phyloP scores from a whole-genome alignment of 164 flowering plant species.

The Cinnamomum chago region DNA sequence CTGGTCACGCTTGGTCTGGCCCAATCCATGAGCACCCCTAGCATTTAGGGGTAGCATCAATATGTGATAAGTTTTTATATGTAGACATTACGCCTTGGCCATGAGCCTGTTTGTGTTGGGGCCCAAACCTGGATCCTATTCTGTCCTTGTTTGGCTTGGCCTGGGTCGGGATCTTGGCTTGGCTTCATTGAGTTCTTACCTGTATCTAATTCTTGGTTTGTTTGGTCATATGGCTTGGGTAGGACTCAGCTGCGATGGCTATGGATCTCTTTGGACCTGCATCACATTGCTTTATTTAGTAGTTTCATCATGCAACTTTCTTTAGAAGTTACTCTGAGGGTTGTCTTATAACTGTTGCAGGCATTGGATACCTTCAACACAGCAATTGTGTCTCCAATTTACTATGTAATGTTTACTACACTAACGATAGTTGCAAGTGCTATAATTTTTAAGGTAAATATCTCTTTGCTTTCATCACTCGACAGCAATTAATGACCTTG shows the following conservation, averaged over 20 bases:
- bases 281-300: neutral
- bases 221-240: no score
- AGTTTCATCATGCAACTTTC: neutral
- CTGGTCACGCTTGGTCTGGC: no score
- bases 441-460: constrained; percentile 86
- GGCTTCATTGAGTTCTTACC: neutral
- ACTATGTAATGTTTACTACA: constrained; percentile 93
- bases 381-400: constrained; percentile 90
- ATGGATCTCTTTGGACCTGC: neutral
- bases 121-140: no score
- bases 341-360: constrained; percentile 31
- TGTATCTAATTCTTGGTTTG: neutral
- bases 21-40: no score
- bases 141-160: neutral
- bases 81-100: no score
- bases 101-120: no score
- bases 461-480: neutral
- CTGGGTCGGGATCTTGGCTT: neutral
- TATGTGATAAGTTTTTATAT: no score
- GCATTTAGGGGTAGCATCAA: no score
- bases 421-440: constrained; percentile 84
- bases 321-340: neutral
- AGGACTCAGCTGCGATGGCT: no score
- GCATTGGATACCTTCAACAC: constrained; percentile 90
- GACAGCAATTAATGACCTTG: neutral